Conservation (phyloP, 768 basidiomycete species). For the Dendrothele bispora region DNA sequence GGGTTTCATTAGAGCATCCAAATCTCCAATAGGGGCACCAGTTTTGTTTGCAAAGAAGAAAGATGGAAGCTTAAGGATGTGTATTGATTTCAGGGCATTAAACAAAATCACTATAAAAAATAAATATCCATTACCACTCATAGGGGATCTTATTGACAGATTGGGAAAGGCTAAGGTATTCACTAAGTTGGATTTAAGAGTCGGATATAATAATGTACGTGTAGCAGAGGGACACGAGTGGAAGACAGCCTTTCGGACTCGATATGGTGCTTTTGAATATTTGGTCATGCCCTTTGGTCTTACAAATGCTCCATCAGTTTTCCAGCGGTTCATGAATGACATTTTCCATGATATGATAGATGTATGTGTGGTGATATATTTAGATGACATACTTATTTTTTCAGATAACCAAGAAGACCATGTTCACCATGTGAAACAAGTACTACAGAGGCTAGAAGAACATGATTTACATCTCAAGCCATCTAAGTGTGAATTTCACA, state of each 20-base stretch:
- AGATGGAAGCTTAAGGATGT: slow-evolving; percentile 17
- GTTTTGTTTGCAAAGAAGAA: slow-evolving; percentile 26
- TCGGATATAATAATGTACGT: slow-evolving; percentile 40
- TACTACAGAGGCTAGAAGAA: slow-evolving; percentile 16
- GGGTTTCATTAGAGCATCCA: slow-evolving; percentile 1
- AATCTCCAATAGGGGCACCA: slow-evolving; percentile 8
- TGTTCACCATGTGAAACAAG: slow-evolving; percentile 8
- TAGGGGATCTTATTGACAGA: slow-evolving; percentile 30
- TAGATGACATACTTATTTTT: slow-evolving; percentile 30
- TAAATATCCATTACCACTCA: slow-evolving; percentile 32
- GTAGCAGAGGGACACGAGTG: slow-evolving; percentile 41
- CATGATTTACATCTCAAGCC: slow-evolving; percentile 22
- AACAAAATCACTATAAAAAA: slow-evolving; percentile 33
- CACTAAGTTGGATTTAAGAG: slow-evolving; percentile 37
- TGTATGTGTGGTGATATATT: slow-evolving; percentile 27
- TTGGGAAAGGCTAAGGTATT: slow-evolving; percentile 25
- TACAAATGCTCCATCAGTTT: slow-evolving; percentile 29
- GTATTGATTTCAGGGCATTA: slow-evolving; percentile 19
- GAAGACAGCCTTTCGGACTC: slow-evolving; percentile 42
- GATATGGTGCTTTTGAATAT: slow-evolving; percentile 37
- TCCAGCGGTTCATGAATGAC: slow-evolving; percentile 35
- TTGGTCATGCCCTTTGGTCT: slow-evolving; percentile 43
- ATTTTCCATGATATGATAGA: slow-evolving; percentile 27
- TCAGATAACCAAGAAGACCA: slow-evolving; percentile 10
- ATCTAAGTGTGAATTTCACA: slow-evolving; percentile 24